phyloP scores from a whole-genome alignment of 164 flowering plant genomes.

The Nymphaea colorata region DNA sequence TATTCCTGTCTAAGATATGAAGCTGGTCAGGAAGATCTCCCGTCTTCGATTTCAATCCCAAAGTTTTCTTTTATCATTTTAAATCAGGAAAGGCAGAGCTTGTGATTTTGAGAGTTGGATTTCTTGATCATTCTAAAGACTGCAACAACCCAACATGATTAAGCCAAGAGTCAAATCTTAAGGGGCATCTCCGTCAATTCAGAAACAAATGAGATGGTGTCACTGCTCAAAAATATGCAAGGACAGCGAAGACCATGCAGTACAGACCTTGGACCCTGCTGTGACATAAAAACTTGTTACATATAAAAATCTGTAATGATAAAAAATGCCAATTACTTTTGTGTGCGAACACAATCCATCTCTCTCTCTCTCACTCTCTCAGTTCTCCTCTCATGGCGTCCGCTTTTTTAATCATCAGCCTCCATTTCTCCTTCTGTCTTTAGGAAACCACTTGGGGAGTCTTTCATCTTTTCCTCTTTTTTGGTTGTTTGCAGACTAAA shows the following conservation, averaged over 20 bases:
- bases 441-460: not conserved
- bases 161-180: too few relatives aligned
- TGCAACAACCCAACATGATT: too few relatives aligned
- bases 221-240: not conserved
- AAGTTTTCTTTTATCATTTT: too few relatives aligned
- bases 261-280: not conserved
- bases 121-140: too few relatives aligned
- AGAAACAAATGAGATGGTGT: not conserved
- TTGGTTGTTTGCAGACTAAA: not conserved
- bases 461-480: not conserved
- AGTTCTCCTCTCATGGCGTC: not conserved
- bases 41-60: too few relatives aligned
- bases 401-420: not conserved
- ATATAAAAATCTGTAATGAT: not conserved
- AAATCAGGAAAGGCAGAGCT: too few relatives aligned
- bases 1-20: too few relatives aligned
- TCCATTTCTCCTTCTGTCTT: not conserved
- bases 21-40: too few relatives aligned
- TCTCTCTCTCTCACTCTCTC: not conserved
- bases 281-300: not conserved
- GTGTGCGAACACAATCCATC: not conserved
- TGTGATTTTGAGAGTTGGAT: too few relatives aligned
- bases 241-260: not conserved
- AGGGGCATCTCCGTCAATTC: not conserved
- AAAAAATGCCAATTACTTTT: not conserved